Conservation (phyloP, 805 yeast genomes). For the Monosporozyma yasuniensis region DNA sequence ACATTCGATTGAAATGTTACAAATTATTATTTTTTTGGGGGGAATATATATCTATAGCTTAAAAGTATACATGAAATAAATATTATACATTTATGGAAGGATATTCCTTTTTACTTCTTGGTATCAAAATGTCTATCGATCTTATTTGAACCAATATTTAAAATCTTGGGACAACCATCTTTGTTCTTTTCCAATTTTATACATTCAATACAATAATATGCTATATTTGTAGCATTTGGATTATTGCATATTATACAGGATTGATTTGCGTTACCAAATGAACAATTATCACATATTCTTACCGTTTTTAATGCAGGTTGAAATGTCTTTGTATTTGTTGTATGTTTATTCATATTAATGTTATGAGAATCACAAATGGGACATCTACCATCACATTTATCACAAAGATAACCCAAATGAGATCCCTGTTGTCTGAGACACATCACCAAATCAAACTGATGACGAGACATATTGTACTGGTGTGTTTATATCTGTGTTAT, state of each 20-base stretch:
- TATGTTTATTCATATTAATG: conserved; percentile 12
- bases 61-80: neutral
- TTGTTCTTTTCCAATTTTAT: conserved; percentile 68
- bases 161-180: conserved; percentile 86
- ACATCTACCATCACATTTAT: conserved; percentile 84
- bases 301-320: conserved; percentile 31
- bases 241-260: conserved; percentile 73
- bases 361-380: conserved; percentile 85
- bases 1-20: conserved; percentile 1
- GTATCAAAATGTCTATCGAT: conserved; percentile 46
- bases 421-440: conserved; percentile 84
- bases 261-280: conserved; percentile 55
- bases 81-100: neutral
- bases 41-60: neutral
- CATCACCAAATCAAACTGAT: conserved; percentile 74
- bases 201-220: conserved; percentile 81
- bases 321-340: conserved; percentile 40
- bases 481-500: neutral
- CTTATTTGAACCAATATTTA: conserved; percentile 71
- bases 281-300: conserved; percentile 76
- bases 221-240: conserved; percentile 48
- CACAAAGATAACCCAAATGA: conserved; percentile 60
- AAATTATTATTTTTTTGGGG: too few relatives aligned
- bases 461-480: conserved; percentile 59
- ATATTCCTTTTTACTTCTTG: neutral